Percentiles rank a stretch among this genome's conserved stretches.
Evolutionary conservation across 2,329 filamentous ascomycete genomes (phyloP).

Genomic region (Emericellopsis atlantica): DNA sequence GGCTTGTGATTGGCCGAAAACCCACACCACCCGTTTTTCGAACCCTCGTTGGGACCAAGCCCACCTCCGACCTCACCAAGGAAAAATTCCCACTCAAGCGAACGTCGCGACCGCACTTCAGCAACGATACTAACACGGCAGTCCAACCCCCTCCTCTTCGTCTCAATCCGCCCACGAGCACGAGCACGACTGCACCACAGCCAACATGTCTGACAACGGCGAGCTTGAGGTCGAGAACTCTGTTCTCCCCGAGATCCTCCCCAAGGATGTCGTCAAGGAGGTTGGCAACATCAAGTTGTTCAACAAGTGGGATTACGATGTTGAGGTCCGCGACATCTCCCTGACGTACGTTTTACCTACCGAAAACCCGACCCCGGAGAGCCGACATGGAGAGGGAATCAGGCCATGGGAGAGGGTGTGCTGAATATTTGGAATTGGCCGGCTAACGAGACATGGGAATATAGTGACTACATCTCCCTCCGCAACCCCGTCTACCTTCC

Average conservation of each 20-base stretch:
- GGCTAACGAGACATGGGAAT: constrained; percentile 17
- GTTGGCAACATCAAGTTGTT: constrained; percentile 92
- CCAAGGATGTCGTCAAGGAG: constrained; percentile 84
- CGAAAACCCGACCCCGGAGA: not conserved
- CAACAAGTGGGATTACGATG: constrained; percentile 98
- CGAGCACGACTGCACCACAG: constrained; percentile 23
- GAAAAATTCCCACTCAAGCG: constrained; percentile 6
- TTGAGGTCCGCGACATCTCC: constrained; percentile 99
- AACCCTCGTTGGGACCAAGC: constrained; percentile 15
- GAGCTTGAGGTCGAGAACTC: constrained; percentile 85
- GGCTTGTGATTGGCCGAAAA: constrained; percentile 19
- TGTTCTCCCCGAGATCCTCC: constrained; percentile 66
- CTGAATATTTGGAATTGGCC: constrained; percentile 1
- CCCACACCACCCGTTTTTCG: constrained; percentile 23
- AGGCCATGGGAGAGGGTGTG: not conserved
- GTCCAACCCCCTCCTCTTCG: too few species aligned
- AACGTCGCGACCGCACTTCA: constrained; percentile 5
- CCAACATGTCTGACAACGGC: constrained; percentile 85
- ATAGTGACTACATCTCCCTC: constrained; percentile 99
- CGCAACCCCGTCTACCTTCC: constrained; percentile 97
- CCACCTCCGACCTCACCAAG: constrained; percentile 17
- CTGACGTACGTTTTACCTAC: constrained; percentile 61
- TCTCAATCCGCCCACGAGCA: constrained; percentile 18
- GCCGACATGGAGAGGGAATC: not conserved
- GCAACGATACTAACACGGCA: constrained; percentile 20